Evolutionary conservation across 169 alveolate species (phyloP).

Genomic region (Plasmodium malariae): DNA sequence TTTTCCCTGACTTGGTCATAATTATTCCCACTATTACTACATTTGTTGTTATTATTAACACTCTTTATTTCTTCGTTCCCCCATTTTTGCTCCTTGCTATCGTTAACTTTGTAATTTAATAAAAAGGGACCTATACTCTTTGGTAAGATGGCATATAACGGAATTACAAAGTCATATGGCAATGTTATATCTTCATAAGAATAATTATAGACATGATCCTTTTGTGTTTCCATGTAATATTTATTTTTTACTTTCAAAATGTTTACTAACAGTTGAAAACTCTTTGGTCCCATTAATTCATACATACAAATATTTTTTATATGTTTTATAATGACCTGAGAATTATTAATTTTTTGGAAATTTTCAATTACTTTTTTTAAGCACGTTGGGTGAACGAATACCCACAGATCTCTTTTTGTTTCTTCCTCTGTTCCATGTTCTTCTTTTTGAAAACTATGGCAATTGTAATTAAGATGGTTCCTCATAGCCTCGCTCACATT

Average conservation of each 20-base stretch:
- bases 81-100: not conserved
- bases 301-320: conserved; percentile 72
- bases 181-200: conserved; percentile 43
- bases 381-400: conserved; percentile 59
- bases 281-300: conserved; percentile 54
- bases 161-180: conserved; percentile 67
- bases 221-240: conserved; percentile 4
- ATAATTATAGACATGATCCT: conserved; percentile 22
- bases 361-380: conserved; percentile 25
- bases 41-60: not conserved
- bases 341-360: not conserved
- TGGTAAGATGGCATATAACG: conserved; percentile 60
- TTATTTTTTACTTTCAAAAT: conserved; percentile 53
- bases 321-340: conserved; percentile 40
- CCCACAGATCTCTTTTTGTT: conserved; percentile 40
- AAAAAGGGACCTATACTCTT: conserved; percentile 48
- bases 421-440: not conserved
- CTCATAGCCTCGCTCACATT: too few species aligned
- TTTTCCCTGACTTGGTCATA: not conserved
- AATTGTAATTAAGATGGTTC: too few species aligned
- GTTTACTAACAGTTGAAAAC: conserved; percentile 36
- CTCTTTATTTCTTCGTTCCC: not conserved
- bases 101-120: conserved; percentile 22
- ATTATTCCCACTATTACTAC: not conserved
- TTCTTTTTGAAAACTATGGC: not conserved